Evolutionary conservation across 345 rosid genomes (phyloP).

Genomic region (Turnera subulata): DNA sequence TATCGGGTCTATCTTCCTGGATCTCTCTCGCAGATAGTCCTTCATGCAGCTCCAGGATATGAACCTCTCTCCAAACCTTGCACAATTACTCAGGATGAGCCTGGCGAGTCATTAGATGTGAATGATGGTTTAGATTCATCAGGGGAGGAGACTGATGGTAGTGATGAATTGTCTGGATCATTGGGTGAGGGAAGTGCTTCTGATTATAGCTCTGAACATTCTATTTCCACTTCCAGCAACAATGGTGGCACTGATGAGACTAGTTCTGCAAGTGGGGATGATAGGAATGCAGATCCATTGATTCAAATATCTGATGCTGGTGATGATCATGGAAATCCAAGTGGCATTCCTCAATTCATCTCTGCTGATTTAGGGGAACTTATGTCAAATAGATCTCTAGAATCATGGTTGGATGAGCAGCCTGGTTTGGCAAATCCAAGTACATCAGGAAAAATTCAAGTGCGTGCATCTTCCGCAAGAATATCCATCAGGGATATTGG

Average conservation of each 20-base stretch:
- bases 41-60: conserved; percentile 99
- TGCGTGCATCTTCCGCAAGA: conserved; percentile 56
- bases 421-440: conserved; percentile 50
- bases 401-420: conserved; percentile 84
- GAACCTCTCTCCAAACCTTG: conserved; percentile 98
- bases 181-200: conserved; percentile 64
- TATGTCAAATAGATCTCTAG: conserved; percentile 60
- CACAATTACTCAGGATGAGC: conserved; percentile 47
- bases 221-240: conserved; percentile 37
- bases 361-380: conserved; percentile 47
- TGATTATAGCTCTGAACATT: conserved; percentile 60
- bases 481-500: conserved; percentile 75
- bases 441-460: conserved; percentile 36
- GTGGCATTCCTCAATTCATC: conserved; percentile 14
- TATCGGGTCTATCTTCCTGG: conserved; percentile 90
- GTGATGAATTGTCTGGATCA: conserved; percentile 48
- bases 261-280: conserved; percentile 42
- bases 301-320: conserved; percentile 64
- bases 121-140: conserved; percentile 22
- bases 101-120: conserved; percentile 29
- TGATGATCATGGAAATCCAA: conserved; percentile 9
- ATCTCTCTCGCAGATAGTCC: conserved; percentile 91
- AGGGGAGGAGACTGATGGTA: conserved; percentile 37
- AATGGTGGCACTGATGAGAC: conserved; percentile 39
- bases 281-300: conserved; percentile 47